Base-by-base conservation (phyloP, 129 eudicot species). In the Tanacetum coccineum region DNA sequence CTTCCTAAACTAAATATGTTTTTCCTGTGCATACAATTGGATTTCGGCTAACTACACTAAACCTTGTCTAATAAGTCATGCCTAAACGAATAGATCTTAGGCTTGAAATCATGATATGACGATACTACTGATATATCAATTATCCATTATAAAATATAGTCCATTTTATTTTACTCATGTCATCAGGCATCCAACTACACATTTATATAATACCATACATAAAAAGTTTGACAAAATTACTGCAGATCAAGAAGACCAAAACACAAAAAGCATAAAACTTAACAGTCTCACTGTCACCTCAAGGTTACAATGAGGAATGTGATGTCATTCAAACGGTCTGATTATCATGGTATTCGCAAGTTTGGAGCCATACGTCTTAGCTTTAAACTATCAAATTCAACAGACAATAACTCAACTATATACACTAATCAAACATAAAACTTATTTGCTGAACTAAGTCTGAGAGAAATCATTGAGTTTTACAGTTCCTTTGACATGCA, bases 391-490 rank as follows among this genome's bases (percentile, higher is more conserved):
- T 42, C 47, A 62, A 11, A 9, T 32, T 3, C 25, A 54, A 54
- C 25, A 62, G 39, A 6, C 28, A 39, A 30, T n/a, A n/a, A 9
- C 26, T 40, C 25, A 22, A 22, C 25, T 9, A 15, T 62, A 6
- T 45, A 50, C 17, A 64, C 39, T 64, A 45, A 12, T 45, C 60
- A 17, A 50, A 67, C 60, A 67, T 50, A 30, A 9, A 28, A 67
- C 71, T 30, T 17, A 25, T 48, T 22, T 49, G 13, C 51, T 32
- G 19, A 51, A 52, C 51, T 11, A 67, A 67, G 49, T 17, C 72
- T 39, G n/a, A 62, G 26, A 4, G 18, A 62, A 13, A 62, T 62
- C n/a, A 49, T 62, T 19, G 15, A 14, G 2, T 62, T 11, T 9
- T 50, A 62, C 12, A 45, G 50, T 45, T 3, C 13, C 10, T 45